Percentiles rank a stretch among this genome's conserved stretches.
phyloP scores from a whole-genome alignment of 352 stramenopile species.

The Nothophytophthora sp. region DNA sequence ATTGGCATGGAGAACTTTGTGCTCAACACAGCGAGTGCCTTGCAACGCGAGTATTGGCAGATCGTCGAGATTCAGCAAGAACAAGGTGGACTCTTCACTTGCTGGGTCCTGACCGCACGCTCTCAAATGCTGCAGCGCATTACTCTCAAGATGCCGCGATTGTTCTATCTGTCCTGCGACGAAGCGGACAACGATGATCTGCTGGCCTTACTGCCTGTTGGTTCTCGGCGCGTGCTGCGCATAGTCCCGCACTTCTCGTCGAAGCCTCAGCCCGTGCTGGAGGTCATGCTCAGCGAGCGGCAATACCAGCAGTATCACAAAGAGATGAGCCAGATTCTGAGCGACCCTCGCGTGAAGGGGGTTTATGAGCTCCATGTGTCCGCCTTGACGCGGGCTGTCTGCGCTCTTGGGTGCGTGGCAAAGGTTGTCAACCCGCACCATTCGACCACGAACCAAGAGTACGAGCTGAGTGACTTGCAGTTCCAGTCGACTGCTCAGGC shows the following conservation, averaged over 20 bases:
- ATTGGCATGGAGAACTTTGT: constrained; percentile 86
- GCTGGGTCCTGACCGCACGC: constrained; percentile 95
- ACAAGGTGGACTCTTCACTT: constrained; percentile 86
- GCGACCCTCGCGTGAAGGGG: constrained; percentile 75
- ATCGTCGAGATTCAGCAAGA: constrained; percentile 83
- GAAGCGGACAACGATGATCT: constrained; percentile 82
- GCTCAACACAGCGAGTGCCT: constrained; percentile 49
- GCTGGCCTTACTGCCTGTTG: constrained; percentile 51
- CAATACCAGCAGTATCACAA: constrained; percentile 78
- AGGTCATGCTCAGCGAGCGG: constrained; percentile 68
- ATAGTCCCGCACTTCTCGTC: constrained; percentile 60
- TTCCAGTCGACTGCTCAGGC: constrained; percentile 71
- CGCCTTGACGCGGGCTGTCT: constrained; percentile 88
- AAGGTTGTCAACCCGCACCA: constrained; percentile 58
- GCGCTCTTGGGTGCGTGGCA: constrained; percentile 90
- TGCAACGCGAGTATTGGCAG: constrained; percentile 76
- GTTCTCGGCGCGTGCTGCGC: constrained; percentile 53
- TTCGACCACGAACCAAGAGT: constrained; percentile 45
- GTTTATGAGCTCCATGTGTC: constrained; percentile 95
- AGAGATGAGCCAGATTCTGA: constrained; percentile 80
- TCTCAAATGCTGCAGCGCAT: constrained; percentile 76
- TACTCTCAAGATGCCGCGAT: constrained; percentile 65
- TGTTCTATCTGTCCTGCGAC: constrained; percentile 67
- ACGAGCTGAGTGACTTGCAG: constrained; percentile 69
- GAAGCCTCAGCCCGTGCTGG: constrained; percentile 58